Base-by-base conservation (phyloP, 768 basidiomycete species). In the Amylocystis lapponica region DNA sequence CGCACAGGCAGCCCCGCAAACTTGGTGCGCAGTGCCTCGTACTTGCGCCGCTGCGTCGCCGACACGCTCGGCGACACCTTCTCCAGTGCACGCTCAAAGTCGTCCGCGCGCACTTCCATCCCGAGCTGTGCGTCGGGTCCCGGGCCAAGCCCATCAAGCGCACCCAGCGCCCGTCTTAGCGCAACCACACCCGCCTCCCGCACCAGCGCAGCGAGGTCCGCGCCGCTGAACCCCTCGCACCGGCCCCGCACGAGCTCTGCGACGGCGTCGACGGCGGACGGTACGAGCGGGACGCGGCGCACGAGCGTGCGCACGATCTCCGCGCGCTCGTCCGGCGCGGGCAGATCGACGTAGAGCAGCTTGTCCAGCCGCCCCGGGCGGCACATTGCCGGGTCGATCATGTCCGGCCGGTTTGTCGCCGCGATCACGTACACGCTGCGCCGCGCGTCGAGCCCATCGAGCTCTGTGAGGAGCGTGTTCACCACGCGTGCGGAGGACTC, bases 371-470 rank as follows among this genome's bases (percentile, higher is more conserved):
- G 78, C 0, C 94, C 93, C 0, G 94, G 94, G n/a, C 93, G 86
- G 41, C 91, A 89, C 92, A 95, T 94, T 6, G 94, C 93, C 1
- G 93, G 94, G 58, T 97, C 93, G 47, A 96, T 93, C 83, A 95
- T 95, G 66, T 97, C 92, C 1, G 93, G 93, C 11, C 93, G 74
- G 63, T 95, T 97, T 23, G 92, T 96, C 7, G 94, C 94, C 0
- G 86, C 93, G 46, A 96, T 90, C 32, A 97, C 92, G 55, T 92
- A 94, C 46, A 96, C 90, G 30, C 77, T 75, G 63, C 87, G 90
- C 26, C 91, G 79, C 2, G 79, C 70, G 47, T 93, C 89, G 20
- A 97, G 81, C 0, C 93, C 93, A 51, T 96, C 93, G 17, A 97
- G 80, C 60, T 96, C 93, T 6, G 93, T 94, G 5, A 96, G 74